A percentile compares a stretch with the other conserved stretches of the same genome.
Conservation (phyloP, 1,284 basidiomycete species). For the Cryptococcus jaspeensis region DNA sequence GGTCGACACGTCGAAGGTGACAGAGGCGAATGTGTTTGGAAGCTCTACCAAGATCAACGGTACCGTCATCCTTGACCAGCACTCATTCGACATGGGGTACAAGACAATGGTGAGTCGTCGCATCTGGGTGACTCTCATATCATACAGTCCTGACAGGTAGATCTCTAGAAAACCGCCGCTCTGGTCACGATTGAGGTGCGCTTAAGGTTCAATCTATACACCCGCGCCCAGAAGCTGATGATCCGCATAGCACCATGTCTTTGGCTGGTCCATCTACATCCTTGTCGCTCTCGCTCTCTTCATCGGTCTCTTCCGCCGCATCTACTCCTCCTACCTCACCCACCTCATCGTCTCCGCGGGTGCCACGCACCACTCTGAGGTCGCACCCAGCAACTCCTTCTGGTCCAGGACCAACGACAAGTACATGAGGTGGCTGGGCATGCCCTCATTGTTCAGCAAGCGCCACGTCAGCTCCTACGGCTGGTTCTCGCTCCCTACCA, state of each 20-base stretch:
- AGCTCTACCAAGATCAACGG: conserved; percentile 4
- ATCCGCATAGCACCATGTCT: conserved; percentile 22
- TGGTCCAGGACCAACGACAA: background rate
- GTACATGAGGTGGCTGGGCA: background rate
- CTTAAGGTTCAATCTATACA: too few species aligned
- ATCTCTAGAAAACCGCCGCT: too few species aligned
- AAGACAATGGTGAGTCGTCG: conserved; percentile 12
- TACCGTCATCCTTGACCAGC: conserved; percentile 10
- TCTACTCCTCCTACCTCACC: conserved; percentile 6
- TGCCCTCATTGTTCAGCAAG: background rate
- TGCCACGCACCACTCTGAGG: background rate
- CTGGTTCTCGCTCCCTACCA: conserved; percentile 26
- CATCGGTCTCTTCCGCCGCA: conserved; percentile 19
- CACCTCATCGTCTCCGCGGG: background rate
- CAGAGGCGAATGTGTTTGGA: background rate
- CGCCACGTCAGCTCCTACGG: conserved; percentile 1
- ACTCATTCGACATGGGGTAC: conserved; percentile 9
- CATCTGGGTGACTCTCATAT: too few species aligned
- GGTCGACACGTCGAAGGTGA: conserved; percentile 1
- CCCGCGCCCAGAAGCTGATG: too few species aligned
- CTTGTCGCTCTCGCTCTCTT: conserved; percentile 18
- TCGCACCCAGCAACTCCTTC: too few species aligned
- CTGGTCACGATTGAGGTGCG: too few species aligned
- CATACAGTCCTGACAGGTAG: too few species aligned
- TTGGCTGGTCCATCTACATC: conserved; percentile 25